Evolutionary conservation across 345 rosid genomes (phyloP), one percentile per base, ranked within the genome.

Genomic region (Rhizophora mangle): DNA sequence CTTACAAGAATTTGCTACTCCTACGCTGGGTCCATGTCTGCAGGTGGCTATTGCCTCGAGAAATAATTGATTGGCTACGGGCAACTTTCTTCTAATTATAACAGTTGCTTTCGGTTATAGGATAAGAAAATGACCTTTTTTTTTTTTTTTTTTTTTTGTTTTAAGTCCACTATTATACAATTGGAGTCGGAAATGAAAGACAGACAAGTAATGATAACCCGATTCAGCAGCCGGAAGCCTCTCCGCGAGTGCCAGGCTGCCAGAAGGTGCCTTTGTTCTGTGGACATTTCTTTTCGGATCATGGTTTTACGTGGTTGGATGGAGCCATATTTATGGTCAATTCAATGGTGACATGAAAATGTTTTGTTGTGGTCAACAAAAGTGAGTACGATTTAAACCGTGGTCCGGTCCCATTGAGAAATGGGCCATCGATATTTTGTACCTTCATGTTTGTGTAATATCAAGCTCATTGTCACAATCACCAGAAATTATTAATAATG

Each of bases 21-120:
- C 21, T 22, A 7, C 31, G 60, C 49, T 29, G 64, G 71, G 71
- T 34, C 69, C 71, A 71, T 49, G 85, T 32, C 69, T 64, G 64
- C 20, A 34, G 32, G 62, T 68, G 76, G 69, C 39, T 16, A 29
- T 66, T 62, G 55, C 53, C 54, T 68, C 22, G 43, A 70, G 8
- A 59, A 51, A 70, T 60, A 56, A 73, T 63, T 65, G 78, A 62
- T 6, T 8, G 24, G 20, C 18, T 43, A 3, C 0, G 3, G n/a
- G 19, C 26, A 43, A 5, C 15, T 62, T 54, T 10, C 21, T 24
- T 61, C 26, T 51, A 31, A 22, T 55, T 24, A 53, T 64, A 10
- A 51, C 11, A 20, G 46, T 55, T 62, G 22, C 65, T 67, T 54
- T 71, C 69, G 64, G 60, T 51, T 37, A 13, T 6, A 36, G 11